phyloP scores from a whole-genome alignment of 129 eudicot genomes.

The Kitagawia praeruptora region DNA sequence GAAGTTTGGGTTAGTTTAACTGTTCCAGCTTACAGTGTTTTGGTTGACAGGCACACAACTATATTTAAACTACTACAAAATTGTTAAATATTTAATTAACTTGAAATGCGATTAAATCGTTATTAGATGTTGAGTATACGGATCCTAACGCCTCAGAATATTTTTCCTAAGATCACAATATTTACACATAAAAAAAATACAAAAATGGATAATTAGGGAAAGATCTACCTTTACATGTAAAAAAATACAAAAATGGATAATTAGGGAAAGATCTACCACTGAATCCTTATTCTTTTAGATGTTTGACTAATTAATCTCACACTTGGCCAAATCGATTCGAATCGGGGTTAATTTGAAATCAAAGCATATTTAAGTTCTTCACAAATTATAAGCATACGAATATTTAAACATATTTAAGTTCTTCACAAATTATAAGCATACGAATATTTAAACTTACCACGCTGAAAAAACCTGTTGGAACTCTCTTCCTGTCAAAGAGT shows the following conservation, averaged over 20 bases:
- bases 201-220: too few relatives aligned
- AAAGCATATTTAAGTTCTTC: too few relatives aligned
- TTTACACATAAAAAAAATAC: too few relatives aligned
- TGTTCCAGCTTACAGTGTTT: constrained; percentile 42
- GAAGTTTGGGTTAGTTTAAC: constrained; percentile 66
- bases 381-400: background rate
- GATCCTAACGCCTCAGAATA: too few relatives aligned
- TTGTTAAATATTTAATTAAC: background rate
- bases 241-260: too few relatives aligned
- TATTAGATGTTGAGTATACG: too few relatives aligned
- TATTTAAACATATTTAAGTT: too few relatives aligned
- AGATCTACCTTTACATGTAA: too few relatives aligned
- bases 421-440: background rate
- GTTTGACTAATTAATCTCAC: background rate
- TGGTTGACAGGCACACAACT: constrained; percentile 1
- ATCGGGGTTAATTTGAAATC: too few relatives aligned
- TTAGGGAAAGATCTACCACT: too few relatives aligned
- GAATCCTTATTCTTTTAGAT: too few relatives aligned
- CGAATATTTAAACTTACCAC: background rate
- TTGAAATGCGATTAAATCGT: background rate
- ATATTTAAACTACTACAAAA: background rate
- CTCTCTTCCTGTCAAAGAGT: background rate
- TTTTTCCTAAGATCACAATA: too few relatives aligned
- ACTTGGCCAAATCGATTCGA: background rate
- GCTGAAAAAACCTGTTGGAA: background rate